These are phyloP conservation scores for Coniochaeta sp. DNA, from an alignment of 2,329 filamentous ascomycete genomes.

Conservation along the genomic window DNA sequence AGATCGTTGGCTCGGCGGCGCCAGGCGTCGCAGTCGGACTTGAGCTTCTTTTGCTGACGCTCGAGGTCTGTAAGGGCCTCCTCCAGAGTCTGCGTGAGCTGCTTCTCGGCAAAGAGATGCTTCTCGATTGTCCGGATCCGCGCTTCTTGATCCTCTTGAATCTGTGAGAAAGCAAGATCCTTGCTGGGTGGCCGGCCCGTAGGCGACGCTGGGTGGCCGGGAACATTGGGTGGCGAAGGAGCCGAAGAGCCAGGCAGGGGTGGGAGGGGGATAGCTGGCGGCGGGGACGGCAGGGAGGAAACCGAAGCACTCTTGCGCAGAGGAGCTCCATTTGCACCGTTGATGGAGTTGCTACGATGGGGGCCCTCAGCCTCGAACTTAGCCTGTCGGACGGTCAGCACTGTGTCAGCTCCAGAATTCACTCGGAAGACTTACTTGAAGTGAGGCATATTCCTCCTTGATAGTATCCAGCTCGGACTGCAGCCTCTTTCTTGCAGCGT, in stretches of 20 bases:
- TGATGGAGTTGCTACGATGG: slow-evolving; percentile 52
- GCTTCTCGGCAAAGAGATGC: slow-evolving; percentile 90
- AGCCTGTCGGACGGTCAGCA: slow-evolving; percentile 29
- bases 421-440: slow-evolving; percentile 56
- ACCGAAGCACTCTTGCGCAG: slow-evolving; percentile 81
- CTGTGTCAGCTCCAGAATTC: neutral
- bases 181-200: slow-evolving; percentile 71
- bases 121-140: slow-evolving; percentile 96
- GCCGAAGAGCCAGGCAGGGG: slow-evolving; percentile 58
- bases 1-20: slow-evolving; percentile 74
- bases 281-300: slow-evolving; percentile 81
- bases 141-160: slow-evolving; percentile 90
- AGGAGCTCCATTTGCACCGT: slow-evolving; percentile 38
- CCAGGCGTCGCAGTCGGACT: slow-evolving; percentile 83
- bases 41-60: slow-evolving; percentile 83
- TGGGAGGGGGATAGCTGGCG: slow-evolving; percentile 90
- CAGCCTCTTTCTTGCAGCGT: slow-evolving; percentile 51
- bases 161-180: slow-evolving; percentile 66
- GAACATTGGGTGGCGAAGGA: slow-evolving; percentile 22
- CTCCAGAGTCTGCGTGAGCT: slow-evolving; percentile 89
- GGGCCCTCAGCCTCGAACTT: slow-evolving; percentile 48
- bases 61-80: slow-evolving; percentile 94
- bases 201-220: slow-evolving; percentile 32
- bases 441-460: slow-evolving; percentile 61
- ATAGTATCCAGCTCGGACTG: slow-evolving; percentile 62